These are phyloP conservation scores for Thamnidium elegans DNA, from an alignment of 192 early-diverging fungal genomes.

Conservation along the genomic window DNA sequence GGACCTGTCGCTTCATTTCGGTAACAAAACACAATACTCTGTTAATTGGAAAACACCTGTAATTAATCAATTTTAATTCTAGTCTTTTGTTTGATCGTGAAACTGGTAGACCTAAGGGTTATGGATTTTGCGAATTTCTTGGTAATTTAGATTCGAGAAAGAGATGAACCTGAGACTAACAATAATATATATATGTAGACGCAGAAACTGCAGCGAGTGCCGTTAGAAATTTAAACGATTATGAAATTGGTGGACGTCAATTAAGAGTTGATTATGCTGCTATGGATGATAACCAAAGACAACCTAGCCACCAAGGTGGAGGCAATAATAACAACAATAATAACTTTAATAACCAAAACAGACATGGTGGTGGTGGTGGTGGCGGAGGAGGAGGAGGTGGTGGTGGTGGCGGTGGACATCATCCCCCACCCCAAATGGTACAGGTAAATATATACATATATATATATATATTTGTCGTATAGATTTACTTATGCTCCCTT, in stretches of 20 bases:
- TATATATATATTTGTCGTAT: not conserved
- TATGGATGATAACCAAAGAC: constrained; percentile 46
- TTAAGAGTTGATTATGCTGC: constrained; percentile 95
- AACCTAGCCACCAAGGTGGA: constrained; percentile 1
- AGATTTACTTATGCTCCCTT: not conserved
- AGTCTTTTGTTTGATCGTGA: constrained; percentile 92
- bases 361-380: not conserved
- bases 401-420: not conserved
- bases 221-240: constrained; percentile 88
- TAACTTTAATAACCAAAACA: constrained; percentile 18
- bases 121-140: constrained; percentile 91
- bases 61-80: not conserved
- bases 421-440: constrained; percentile 10
- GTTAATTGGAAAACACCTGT: not conserved
- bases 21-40: constrained; percentile 20
- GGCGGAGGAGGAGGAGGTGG: not conserved
- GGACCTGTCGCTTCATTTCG: constrained; percentile 80
- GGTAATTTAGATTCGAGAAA: constrained; percentile 36
- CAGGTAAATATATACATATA: not conserved
- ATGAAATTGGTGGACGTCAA: constrained; percentile 84
- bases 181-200: constrained; percentile 43
- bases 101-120: constrained; percentile 85
- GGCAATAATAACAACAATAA: constrained; percentile 10
- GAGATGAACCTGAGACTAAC: not conserved
- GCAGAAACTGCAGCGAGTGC: constrained; percentile 91